Evolutionary conservation across 2,329 filamentous ascomycete genomes (phyloP).

Genomic region (Xylaria hypoxylon): DNA sequence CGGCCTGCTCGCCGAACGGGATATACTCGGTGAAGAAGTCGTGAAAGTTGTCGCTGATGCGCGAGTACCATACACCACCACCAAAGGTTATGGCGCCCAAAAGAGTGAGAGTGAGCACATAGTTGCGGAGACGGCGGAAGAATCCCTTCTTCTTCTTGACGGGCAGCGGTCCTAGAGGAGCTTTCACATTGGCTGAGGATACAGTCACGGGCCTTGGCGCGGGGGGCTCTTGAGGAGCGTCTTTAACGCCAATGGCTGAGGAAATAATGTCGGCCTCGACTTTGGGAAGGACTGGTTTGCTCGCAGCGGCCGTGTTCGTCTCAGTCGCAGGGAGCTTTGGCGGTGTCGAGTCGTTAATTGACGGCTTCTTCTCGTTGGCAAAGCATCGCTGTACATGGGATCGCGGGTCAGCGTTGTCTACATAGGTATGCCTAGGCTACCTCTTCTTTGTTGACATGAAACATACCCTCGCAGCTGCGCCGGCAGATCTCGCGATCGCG

Average conservation of each 20-base stretch:
- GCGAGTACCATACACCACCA: slow-evolving; percentile 91
- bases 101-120: slow-evolving; percentile 80
- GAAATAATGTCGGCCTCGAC: slow-evolving; percentile 55
- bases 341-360: slow-evolving; percentile 60
- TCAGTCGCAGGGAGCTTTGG: slow-evolving; percentile 66
- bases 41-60: slow-evolving; percentile 97
- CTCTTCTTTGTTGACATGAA: background rate
- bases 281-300: slow-evolving; percentile 55
- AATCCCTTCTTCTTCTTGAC: slow-evolving; percentile 74
- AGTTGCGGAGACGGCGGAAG: slow-evolving; percentile 79
- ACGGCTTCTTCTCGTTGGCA: slow-evolving; percentile 65
- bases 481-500: slow-evolving; percentile 53
- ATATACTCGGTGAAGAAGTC: slow-evolving; percentile 99
- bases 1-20: slow-evolving; percentile 92
- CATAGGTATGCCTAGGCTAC: background rate
- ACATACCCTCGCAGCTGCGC: slow-evolving; percentile 57
- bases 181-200: slow-evolving; percentile 45
- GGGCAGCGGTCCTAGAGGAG: slow-evolving; percentile 42
- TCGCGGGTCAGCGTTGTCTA: slow-evolving; percentile 18
- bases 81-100: slow-evolving; percentile 83
- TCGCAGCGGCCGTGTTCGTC: slow-evolving; percentile 62
- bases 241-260: slow-evolving; percentile 52
- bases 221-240: slow-evolving; percentile 58
- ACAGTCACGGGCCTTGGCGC: slow-evolving; percentile 50
- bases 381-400: slow-evolving; percentile 63